Evolutionary conservation across 2,329 filamentous ascomycete genomes (phyloP).

Genomic region (Plenodomus tracheiphilus): DNA sequence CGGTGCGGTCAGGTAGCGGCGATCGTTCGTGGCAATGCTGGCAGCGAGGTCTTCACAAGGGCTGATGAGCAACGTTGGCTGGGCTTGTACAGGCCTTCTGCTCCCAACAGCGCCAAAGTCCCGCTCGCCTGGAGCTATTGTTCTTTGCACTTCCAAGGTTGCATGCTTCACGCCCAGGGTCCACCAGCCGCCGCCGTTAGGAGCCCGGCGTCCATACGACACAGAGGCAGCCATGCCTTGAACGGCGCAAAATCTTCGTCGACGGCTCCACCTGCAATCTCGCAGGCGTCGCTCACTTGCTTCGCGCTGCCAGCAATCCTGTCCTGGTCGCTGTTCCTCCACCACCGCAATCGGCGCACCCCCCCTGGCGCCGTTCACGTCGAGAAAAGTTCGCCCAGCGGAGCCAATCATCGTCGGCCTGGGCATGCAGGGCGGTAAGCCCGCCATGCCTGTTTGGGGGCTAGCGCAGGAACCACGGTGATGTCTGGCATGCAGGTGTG

Average conservation of each 20-base stretch:
- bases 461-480: conserved; percentile 17
- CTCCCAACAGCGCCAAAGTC: conserved; percentile 33
- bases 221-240: too few relatives aligned
- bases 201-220: too few relatives aligned
- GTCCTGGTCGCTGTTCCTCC: too few relatives aligned
- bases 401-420: conserved; percentile 14
- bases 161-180: conserved; percentile 10
- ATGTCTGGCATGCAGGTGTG: too few relatives aligned
- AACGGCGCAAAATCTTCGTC: not conserved
- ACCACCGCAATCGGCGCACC: conserved; percentile 17
- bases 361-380: conserved; percentile 12
- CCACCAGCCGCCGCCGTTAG: not conserved
- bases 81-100: conserved; percentile 26
- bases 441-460: not conserved
- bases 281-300: too few relatives aligned
- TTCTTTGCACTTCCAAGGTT: conserved; percentile 5
- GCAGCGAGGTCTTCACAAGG: conserved; percentile 9
- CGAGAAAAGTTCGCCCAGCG: conserved; percentile 11
- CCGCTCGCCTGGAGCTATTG: conserved; percentile 12
- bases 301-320: too few relatives aligned
- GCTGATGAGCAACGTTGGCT: conserved; percentile 27
- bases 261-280: not conserved
- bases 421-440: conserved; percentile 16
- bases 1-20: conserved; percentile 43
- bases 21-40: conserved; percentile 39